These are phyloP conservation scores for Cicer arietinum DNA, from an alignment of 306 rosid species.

Conservation along the genomic window DNA sequence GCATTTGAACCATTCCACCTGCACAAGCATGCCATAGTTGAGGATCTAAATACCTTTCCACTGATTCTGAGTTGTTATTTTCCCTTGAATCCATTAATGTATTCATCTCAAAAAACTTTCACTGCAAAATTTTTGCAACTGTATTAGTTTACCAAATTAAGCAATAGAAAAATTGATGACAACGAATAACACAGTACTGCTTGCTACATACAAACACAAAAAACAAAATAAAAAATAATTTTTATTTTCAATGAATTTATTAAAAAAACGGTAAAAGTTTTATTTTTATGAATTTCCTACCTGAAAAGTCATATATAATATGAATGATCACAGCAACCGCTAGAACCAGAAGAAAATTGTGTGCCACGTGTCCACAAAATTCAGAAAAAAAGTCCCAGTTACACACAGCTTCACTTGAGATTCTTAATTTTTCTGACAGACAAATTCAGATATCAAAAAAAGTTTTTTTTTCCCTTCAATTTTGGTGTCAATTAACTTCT, in stretches of 20 bases:
- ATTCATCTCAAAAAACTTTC: conserved; percentile 63
- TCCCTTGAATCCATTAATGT: conserved; percentile 87
- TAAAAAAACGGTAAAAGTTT: conserved; percentile 15
- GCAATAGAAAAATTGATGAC: neutral
- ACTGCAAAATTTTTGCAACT: conserved; percentile 47
- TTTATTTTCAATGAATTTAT: conserved; percentile 14
- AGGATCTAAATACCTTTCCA: conserved; percentile 78
- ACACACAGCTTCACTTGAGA: conserved; percentile 18
- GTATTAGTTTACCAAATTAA: conserved; percentile 36
- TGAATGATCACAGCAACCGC: conserved; percentile 42
- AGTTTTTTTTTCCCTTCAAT: neutral
- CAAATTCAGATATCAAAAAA: conserved; percentile 36
- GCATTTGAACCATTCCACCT: conserved; percentile 98
- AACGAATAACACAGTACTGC: neutral
- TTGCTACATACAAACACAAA: neutral
- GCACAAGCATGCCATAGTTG: conserved; percentile 99
- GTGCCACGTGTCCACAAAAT: conserved; percentile 43
- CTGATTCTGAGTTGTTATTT: conserved; percentile 57
- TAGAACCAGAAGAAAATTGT: conserved; percentile 31
- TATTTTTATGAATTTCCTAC: conserved; percentile 44
- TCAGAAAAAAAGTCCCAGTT: conserved; percentile 31
- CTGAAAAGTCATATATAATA: conserved; percentile 44
- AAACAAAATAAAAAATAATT: neutral
- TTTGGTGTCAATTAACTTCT: conserved; percentile 22
- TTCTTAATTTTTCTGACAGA: conserved; percentile 42